Evolutionary conservation across 345 rosid genomes (phyloP).

Genomic region (Melaleuca alternifolia): DNA sequence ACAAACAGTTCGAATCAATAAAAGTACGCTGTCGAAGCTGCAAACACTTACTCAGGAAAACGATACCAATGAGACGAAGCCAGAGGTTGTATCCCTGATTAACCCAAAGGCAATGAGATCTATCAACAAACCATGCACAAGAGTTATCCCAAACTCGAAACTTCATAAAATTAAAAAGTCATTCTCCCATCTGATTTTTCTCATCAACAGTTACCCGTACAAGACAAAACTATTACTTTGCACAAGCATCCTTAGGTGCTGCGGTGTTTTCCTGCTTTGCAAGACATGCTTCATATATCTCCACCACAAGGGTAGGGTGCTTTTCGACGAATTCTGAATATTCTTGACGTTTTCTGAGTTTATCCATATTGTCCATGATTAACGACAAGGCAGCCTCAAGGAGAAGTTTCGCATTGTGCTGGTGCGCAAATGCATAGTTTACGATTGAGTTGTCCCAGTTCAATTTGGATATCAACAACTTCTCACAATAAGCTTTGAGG

Average conservation of each 20-base stretch:
- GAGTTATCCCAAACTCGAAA: not conserved
- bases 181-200: not conserved
- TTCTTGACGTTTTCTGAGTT: constrained; percentile 53
- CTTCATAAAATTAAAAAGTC: not conserved
- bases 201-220: not conserved
- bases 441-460: constrained; percentile 66
- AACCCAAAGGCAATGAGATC: not conserved
- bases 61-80: not conserved
- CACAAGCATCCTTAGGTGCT: constrained; percentile 17
- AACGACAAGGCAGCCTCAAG: constrained; percentile 52
- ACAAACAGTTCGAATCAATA: not conserved
- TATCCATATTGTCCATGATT: constrained; percentile 76
- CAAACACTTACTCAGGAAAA: not conserved
- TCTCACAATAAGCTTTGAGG: constrained; percentile 72
- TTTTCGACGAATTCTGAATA: constrained; percentile 66
- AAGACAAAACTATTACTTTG: not conserved
- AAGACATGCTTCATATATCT: constrained; percentile 69
- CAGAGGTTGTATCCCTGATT: not conserved
- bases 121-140: not conserved
- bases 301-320: constrained; percentile 67
- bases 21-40: not conserved
- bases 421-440: constrained; percentile 79
- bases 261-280: constrained; percentile 66
- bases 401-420: constrained; percentile 63
- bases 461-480: constrained; percentile 57